A percentile compares a stretch with the other conserved stretches of the same genome.
Evolutionary conservation across 2,329 filamentous ascomycete species (phyloP).

Genomic region (Aspergillus melleus): DNA sequence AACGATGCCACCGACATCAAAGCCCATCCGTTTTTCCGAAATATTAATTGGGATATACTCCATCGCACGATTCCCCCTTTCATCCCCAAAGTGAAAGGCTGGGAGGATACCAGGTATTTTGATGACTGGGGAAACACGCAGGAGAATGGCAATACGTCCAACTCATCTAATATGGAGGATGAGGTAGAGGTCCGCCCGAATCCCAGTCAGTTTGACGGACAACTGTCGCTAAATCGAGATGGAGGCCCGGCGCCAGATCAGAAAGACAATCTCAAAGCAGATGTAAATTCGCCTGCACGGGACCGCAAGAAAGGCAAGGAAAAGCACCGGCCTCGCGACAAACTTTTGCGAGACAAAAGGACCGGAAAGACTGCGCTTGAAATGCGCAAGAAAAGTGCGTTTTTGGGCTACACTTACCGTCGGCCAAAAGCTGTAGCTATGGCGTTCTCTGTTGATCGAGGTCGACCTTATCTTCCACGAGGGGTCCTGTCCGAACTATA

Average conservation of each 20-base stretch:
- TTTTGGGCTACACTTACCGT: slow-evolving; percentile 86
- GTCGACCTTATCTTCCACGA: slow-evolving; percentile 25
- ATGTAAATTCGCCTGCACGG: slow-evolving; percentile 27
- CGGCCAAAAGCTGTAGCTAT: slow-evolving; percentile 39
- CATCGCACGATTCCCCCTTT: slow-evolving; percentile 74
- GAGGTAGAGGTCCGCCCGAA: slow-evolving; percentile 6
- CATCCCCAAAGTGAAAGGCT: slow-evolving; percentile 67
- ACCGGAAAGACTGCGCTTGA: slow-evolving; percentile 70
- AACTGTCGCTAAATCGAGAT: slow-evolving; percentile 11
- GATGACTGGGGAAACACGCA: slow-evolving; percentile 67
- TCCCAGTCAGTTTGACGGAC: not conserved
- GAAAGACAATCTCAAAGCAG: slow-evolving; percentile 40
- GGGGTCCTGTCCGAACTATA: slow-evolving; percentile 28
- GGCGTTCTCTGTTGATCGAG: slow-evolving; percentile 36
- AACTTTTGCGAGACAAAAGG: slow-evolving; percentile 71
- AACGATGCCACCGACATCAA: slow-evolving; percentile 91
- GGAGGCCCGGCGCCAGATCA: slow-evolving; percentile 25
- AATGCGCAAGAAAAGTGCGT: slow-evolving; percentile 77
- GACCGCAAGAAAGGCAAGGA: slow-evolving; percentile 57
- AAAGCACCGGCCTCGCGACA: slow-evolving; percentile 79
- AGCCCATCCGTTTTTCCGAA: slow-evolving; percentile 78
- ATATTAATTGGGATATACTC: slow-evolving; percentile 74
- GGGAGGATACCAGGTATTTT: slow-evolving; percentile 84
- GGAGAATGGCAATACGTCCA: slow-evolving; percentile 14
- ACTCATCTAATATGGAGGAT: slow-evolving; percentile 11